phyloP scores from a whole-genome alignment of 495 filamentous ascomycete species.

The Amniculicola lignicola region DNA sequence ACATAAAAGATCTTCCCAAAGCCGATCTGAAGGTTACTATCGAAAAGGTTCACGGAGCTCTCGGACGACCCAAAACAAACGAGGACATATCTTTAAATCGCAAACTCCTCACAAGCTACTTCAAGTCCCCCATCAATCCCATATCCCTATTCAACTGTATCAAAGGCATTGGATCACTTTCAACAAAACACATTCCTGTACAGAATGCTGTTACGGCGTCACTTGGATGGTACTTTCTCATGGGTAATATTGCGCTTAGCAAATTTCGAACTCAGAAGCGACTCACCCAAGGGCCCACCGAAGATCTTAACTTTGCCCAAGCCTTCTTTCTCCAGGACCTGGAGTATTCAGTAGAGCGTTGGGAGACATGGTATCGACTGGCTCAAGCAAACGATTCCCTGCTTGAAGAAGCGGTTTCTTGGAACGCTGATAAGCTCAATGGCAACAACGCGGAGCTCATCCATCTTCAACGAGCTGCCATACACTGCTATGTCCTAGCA shows the following conservation, averaged over 20 bases:
- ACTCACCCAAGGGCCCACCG: constrained; percentile 68
- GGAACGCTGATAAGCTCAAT: constrained; percentile 96
- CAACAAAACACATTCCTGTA: constrained; percentile 50
- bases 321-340: constrained; percentile 81
- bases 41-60: constrained; percentile 79
- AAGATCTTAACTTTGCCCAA: constrained; percentile 81
- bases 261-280: constrained; percentile 86
- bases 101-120: constrained; percentile 68
- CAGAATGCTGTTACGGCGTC: constrained; percentile 62
- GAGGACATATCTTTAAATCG: constrained; percentile 70
- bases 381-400: constrained; percentile 89
- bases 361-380: constrained; percentile 95
- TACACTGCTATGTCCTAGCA: constrained; percentile 92
- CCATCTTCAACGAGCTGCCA: constrained; percentile 72
- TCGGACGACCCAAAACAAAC: constrained; percentile 62
- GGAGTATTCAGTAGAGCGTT: constrained; percentile 76
- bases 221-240: constrained; percentile 89
- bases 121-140: constrained; percentile 79
- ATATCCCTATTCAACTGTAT: constrained; percentile 73
- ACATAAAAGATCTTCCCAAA: constrained; percentile 87
- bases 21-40: constrained; percentile 82
- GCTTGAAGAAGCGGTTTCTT: constrained; percentile 85
- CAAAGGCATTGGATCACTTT: constrained; percentile 66
- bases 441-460: constrained; percentile 73
- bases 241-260: constrained; percentile 81